Conservation (phyloP, 345 rosid genomes). For the Anastatica hierochuntica region DNA sequence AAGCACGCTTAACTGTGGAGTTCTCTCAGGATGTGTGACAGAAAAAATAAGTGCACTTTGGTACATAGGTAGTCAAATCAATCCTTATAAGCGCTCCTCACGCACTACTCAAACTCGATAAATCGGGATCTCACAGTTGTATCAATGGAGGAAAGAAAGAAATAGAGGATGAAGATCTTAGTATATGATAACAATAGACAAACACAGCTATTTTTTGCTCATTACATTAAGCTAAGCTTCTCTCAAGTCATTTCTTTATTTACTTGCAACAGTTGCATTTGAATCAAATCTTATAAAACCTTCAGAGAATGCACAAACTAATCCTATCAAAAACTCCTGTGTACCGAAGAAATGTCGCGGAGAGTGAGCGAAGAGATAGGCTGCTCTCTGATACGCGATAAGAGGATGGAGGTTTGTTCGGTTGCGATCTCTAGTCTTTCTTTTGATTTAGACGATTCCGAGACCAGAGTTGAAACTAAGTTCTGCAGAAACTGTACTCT, state of each 20-base stretch:
- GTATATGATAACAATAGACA: neutral
- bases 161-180: neutral
- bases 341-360: slow-evolving; percentile 19
- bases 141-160: no score
- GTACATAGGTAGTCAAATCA: no score
- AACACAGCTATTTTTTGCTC: neutral
- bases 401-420: slow-evolving; percentile 56
- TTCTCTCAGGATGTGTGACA: no score
- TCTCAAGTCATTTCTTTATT: neutral
- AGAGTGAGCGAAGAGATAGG: slow-evolving; percentile 34
- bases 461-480: slow-evolving; percentile 57
- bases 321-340: slow-evolving; percentile 19
- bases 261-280: slow-evolving; percentile 9
- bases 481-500: slow-evolving; percentile 69
- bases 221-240: neutral
- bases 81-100: no score
- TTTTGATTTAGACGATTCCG: slow-evolving; percentile 71
- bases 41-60: no score
- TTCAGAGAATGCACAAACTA: neutral
- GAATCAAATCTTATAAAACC: neutral
- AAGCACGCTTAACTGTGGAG: no score
- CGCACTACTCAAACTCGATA: no score
- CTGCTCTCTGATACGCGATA: slow-evolving; percentile 71
- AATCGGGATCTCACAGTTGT: no score
- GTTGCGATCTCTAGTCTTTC: slow-evolving; percentile 78